Evolutionary conservation across 208 protist species (phyloP), one percentile per base, ranked within the genome.

Genomic region (Trypanosoma theileri): DNA sequence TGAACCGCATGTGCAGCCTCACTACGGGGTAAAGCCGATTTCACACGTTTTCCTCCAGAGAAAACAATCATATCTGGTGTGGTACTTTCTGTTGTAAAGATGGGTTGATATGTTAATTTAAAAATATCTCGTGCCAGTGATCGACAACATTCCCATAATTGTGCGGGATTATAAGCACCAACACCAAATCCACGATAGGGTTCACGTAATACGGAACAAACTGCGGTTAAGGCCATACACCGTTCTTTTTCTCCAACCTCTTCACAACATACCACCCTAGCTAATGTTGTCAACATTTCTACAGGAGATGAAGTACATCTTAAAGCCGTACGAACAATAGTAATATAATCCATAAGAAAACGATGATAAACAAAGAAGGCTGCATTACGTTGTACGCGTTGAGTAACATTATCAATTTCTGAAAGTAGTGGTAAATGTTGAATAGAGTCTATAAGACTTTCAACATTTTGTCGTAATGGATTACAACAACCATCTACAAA

Each of bases 261-360:
- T 21, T 72, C 70, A 52, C 83, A 83, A 66, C 81, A 79, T n/a
- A 86, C 81, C 19, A 93, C 78, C 17, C 57, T 64, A n/a, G 76
- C 75, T 22, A 93, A 75, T 21, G 82, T 77, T 50, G 84, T 69
- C 0, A 89, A 48, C 21, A 81, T 71, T 17, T 80, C 64, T 11
- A 85, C 71, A 11, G 72, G 68, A 13, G 76, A 51, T 0, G 77
- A 71, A 12, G 64, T 68, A 48, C 59, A 65, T 26, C 77, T 66
- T 46, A 87, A 71, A 9, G 81, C 71, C 26, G 82, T 75, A 62
- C 78, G 71, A 41, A 86, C 67, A 41, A 85, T 83, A 4, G 73
- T 80, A 28, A 82, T 80, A 46, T 80, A 76, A 63, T 85, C 79
- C 45, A 85, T 72, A 51, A 93, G 75, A 65, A 90, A 81, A 14